A percentile compares a stretch with the other conserved stretches of the same genome.
phyloP scores from a whole-genome alignment of 2,329 filamentous ascomycete genomes.

The Ceratocystis diversiconidia region DNA sequence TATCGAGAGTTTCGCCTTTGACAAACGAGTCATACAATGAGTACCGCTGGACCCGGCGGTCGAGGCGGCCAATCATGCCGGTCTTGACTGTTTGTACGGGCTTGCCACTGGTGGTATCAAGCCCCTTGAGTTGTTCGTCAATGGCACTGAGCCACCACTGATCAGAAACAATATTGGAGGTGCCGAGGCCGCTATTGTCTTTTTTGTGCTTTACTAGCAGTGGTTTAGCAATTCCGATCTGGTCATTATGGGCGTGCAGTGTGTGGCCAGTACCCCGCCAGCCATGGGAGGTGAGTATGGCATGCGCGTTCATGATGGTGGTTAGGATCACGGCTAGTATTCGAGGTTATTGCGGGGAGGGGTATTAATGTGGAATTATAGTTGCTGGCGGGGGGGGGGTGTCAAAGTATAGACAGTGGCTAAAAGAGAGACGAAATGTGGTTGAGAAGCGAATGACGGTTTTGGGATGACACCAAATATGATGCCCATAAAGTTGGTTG shows the following conservation, averaged over 20 bases:
- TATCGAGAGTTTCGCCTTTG: constrained; percentile 59
- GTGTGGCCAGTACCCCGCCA: constrained; percentile 85
- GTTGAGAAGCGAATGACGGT: neutral
- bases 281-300: constrained; percentile 70
- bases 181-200: constrained; percentile 67
- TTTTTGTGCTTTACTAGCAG: constrained; percentile 71
- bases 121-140: constrained; percentile 71
- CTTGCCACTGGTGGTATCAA: constrained; percentile 48
- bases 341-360: neutral
- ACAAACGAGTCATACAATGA: constrained; percentile 77
- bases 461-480: neutral
- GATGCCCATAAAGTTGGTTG: neutral
- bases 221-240: constrained; percentile 66
- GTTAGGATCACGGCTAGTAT: neutral
- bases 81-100: constrained; percentile 42
- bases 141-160: constrained; percentile 98
- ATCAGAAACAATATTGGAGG: constrained; percentile 57
- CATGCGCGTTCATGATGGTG: constrained; percentile 61
- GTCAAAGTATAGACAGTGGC: neutral
- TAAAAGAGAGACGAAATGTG: neutral
- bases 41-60: constrained; percentile 40
- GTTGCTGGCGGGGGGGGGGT: no score
- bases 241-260: constrained; percentile 59
- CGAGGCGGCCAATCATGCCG: constrained; percentile 42
- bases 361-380: neutral